Percentiles rank a stretch among this genome's conserved stretches.
phyloP scores from a whole-genome alignment of 2,329 filamentous ascomycete species.

The Ceratocystis variospora region DNA sequence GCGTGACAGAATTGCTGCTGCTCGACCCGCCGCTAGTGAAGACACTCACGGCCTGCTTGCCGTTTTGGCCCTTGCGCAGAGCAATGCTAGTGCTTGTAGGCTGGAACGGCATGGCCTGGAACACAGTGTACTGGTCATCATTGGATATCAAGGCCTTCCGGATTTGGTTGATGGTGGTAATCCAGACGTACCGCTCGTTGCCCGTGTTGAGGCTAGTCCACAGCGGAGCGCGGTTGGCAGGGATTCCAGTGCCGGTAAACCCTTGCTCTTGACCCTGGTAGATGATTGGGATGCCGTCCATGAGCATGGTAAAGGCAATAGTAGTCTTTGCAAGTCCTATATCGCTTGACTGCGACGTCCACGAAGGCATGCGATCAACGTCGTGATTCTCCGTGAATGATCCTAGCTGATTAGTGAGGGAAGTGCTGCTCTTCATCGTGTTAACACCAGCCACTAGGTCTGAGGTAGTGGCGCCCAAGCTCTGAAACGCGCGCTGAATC shows the following conservation, averaged over 20 bases:
- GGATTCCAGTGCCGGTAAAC: conserved; percentile 37
- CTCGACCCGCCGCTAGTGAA: conserved; percentile 19
- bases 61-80: conserved; percentile 17
- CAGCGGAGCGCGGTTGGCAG: conserved; percentile 22
- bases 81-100: conserved; percentile 17
- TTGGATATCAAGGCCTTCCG: conserved; percentile 16
- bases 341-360: conserved; percentile 29
- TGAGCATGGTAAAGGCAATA: conserved; percentile 21
- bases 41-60: conserved; percentile 19
- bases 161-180: conserved; percentile 17
- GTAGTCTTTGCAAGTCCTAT: conserved; percentile 40
- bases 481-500: conserved; percentile 19
- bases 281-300: conserved; percentile 43
- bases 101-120: conserved; percentile 20
- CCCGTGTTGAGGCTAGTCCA: conserved; percentile 18
- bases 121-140: conserved; percentile 15
- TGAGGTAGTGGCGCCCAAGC: conserved; percentile 17
- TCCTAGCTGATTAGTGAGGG: conserved; percentile 32
- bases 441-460: conserved; percentile 49
- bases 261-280: conserved; percentile 49
- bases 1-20: conserved; percentile 17
- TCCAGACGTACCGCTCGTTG: conserved; percentile 18
- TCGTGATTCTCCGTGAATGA: conserved; percentile 53
- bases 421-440: conserved; percentile 41
- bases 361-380: conserved; percentile 39